These are phyloP conservation scores for Candida hungchunana DNA, from an alignment of 805 yeast genomes.

Conservation along the genomic window DNA sequence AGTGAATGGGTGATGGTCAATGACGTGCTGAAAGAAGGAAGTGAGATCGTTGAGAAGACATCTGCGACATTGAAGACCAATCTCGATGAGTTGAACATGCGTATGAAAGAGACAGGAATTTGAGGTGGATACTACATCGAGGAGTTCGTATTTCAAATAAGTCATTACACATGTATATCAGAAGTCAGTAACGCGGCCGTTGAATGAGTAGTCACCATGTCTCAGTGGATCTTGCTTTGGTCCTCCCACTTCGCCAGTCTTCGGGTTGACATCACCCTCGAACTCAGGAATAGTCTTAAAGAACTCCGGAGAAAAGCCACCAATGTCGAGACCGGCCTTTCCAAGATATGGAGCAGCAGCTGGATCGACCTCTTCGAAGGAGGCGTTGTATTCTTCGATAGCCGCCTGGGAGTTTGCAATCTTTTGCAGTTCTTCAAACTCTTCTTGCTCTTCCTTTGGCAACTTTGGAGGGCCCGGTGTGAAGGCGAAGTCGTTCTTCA, in stretches of 20 bases:
- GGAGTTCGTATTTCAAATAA: constrained; percentile 1
- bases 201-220: constrained; percentile 91
- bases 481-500: constrained; percentile 20
- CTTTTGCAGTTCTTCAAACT: constrained; percentile 81
- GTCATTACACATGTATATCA: constrained; percentile 28
- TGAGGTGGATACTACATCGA: constrained; percentile 2
- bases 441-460: constrained; percentile 81
- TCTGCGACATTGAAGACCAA: constrained; percentile 14
- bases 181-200: constrained; percentile 95
- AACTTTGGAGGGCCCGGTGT: constrained; percentile 59
- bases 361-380: constrained; percentile 33
- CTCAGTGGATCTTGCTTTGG: constrained; percentile 95
- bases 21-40: constrained; percentile 30
- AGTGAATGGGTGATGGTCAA: constrained; percentile 32
- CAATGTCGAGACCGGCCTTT: constrained; percentile 58
- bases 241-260: constrained; percentile 93
- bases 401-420: constrained; percentile 77
- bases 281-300: constrained; percentile 87
- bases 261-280: constrained; percentile 90
- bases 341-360: constrained; percentile 33
- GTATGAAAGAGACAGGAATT: constrained; percentile 7
- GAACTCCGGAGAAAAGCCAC: constrained; percentile 61
- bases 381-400: constrained; percentile 65
- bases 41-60: constrained; percentile 24
- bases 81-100: constrained; percentile 21